phyloP scores from a whole-genome alignment of 202 grass and related monocot species.

The Carex arenaria region DNA sequence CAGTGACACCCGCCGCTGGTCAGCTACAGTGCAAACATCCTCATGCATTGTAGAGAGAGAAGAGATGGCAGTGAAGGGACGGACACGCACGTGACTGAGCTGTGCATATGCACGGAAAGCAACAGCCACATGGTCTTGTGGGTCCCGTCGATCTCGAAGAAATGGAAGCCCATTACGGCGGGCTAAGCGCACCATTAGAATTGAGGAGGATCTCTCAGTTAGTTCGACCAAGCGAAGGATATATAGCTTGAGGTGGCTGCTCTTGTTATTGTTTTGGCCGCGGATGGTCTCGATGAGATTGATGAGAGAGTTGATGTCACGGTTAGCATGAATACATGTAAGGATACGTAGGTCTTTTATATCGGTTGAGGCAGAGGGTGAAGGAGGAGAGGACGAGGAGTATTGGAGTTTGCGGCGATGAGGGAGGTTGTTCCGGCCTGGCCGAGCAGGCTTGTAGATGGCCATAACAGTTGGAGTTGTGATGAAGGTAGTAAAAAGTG shows the following conservation, averaged over 20 bases:
- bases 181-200: constrained; percentile 50
- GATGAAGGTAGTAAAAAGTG: constrained; percentile 85
- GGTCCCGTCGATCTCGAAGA: constrained; percentile 27
- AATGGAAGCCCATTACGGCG: constrained; percentile 54
- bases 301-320: constrained; percentile 54
- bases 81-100: constrained; percentile 60
- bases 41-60: constrained; percentile 80
- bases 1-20: constrained; percentile 64
- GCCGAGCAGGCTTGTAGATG: constrained; percentile 74
- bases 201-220: constrained; percentile 75
- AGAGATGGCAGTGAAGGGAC: constrained; percentile 65
- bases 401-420: constrained; percentile 56
- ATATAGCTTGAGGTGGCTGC: constrained; percentile 53
- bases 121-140: constrained; percentile 47
- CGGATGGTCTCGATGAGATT: constrained; percentile 73
- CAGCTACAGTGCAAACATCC: constrained; percentile 65
- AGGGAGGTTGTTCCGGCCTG: constrained; percentile 22
- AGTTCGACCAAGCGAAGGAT: constrained; percentile 83
- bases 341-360: constrained; percentile 51
- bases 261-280: constrained; percentile 36
- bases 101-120: constrained; percentile 70
- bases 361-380: constrained; percentile 10
- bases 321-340: constrained; percentile 44
- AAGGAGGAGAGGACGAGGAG: constrained; percentile 39
- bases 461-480: constrained; percentile 79